Evolutionary conservation across 257 asterid species (phyloP), one percentile per base, ranked within the genome.

Genomic region (Avicennia marina): DNA sequence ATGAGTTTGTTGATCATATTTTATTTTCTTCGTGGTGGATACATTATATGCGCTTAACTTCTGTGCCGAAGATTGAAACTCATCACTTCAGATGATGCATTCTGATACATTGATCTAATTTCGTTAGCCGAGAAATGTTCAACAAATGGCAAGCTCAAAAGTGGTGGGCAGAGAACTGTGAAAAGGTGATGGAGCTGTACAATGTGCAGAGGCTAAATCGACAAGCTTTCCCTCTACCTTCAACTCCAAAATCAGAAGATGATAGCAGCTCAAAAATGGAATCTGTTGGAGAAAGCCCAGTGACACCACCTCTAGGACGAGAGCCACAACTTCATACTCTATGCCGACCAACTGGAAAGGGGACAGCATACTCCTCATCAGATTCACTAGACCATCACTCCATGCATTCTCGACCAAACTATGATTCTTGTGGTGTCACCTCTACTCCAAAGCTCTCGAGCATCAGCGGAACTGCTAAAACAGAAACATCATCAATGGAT

Each of bases 161-260:
- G 56, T 82, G 90, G 90, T 82, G 90, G 90, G 64, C 90, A 13
- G 90, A 79, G 56, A 82, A 82, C 56, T 76, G 71, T 43, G 90
- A 82, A 55, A 82, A 70, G 58, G 81, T 82, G 34, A 76, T 79
- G 87, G 90, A 82, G 68, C 87, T 82, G n/a, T 82, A 82, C 72
- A 79, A 82, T 27, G 86, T 82, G 16, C 82, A 77, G 67, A 76
- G 78, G 70, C 24, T 82, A 66, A 82, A 77, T 57, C 87, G 84
- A 59, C 84, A 82, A 67, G 87, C 90, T 26, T 76, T 82, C 42
- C 87, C 86, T 45, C 72, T 79, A 19, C 80, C 86, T 38, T 67
- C 84, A 38, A 74, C 82, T 50, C 78, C 90, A 46, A 75, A 84
- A 67, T 76, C 82, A 13, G 82, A 79, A 56, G 86, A 77, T 9